Evolutionary conservation across 352 stramenopile genomes (phyloP).

Genomic region (Pythium grandisporangium): DNA sequence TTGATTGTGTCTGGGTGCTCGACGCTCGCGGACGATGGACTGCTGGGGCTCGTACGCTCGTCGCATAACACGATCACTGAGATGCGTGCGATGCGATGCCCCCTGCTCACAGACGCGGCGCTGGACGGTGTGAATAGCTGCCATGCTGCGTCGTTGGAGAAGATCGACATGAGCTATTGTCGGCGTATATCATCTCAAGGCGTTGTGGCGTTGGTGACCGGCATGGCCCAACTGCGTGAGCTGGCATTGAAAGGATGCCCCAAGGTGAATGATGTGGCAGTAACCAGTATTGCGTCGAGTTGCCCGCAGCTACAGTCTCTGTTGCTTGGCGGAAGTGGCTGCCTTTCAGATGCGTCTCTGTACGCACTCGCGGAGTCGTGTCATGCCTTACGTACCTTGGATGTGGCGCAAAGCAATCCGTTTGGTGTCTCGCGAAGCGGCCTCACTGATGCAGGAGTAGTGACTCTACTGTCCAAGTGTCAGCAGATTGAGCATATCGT

Average conservation of each 20-base stretch:
- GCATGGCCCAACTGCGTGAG: conserved; percentile 17
- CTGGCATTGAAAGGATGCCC: conserved; percentile 50
- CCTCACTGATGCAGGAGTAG: conserved; percentile 33
- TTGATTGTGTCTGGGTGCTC: conserved; percentile 50
- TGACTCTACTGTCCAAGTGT: conserved; percentile 34
- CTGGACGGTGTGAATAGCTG: conserved; percentile 13
- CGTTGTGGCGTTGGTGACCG: conserved; percentile 18
- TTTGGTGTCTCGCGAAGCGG: conserved; percentile 45
- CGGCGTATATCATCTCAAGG: conserved; percentile 31
- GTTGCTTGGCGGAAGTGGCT: conserved; percentile 33
- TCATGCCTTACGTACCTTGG: conserved; percentile 22
- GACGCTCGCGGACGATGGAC: conserved; percentile 29
- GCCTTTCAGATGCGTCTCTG: conserved; percentile 31
- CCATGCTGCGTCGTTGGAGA: conserved; percentile 25
- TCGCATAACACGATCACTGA: conserved; percentile 25
- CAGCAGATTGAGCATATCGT: conserved; percentile 24
- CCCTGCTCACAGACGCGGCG: conserved; percentile 31
- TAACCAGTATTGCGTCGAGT: conserved; percentile 19
- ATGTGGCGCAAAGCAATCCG: conserved; percentile 56
- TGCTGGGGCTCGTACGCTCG: conserved; percentile 23
- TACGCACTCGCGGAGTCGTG: conserved; percentile 31
- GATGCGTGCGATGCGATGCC: conserved; percentile 40
- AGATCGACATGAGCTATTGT: conserved; percentile 54
- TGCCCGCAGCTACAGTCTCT: conserved; percentile 29
- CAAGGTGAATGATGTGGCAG: conserved; percentile 31